Percentiles rank a stretch among this genome's conserved stretches.
Conservation (phyloP, 176 grass and related monocot species). For the Phragmites australis region DNA sequence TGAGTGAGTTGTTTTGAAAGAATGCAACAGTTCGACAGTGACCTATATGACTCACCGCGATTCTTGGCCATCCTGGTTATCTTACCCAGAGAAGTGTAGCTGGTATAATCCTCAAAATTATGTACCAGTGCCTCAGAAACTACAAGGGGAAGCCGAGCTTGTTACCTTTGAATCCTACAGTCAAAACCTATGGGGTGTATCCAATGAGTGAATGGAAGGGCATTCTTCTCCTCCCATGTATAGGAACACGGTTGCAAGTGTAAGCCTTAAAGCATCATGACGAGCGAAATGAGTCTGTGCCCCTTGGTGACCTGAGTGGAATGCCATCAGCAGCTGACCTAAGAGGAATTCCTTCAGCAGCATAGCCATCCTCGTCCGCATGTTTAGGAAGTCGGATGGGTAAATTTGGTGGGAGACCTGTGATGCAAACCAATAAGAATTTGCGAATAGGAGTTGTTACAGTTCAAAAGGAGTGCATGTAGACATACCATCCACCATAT, state of each 20-base stretch:
- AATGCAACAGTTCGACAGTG: conserved; percentile 15
- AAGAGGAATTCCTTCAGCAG: conserved; percentile 74
- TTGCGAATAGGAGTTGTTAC: conserved; percentile 2
- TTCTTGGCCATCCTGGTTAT: conserved; percentile 37
- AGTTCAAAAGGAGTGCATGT: conserved; percentile 4
- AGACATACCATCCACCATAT: conserved; percentile 78
- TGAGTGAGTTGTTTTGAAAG: conserved; percentile 15
- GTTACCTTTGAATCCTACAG: conserved; percentile 52
- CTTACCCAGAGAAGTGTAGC: conserved; percentile 49
- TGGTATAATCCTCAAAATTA: conserved; percentile 40
- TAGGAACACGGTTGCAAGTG: conserved; percentile 5
- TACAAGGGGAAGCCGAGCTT: conserved; percentile 43
- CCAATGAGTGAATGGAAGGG: conserved; percentile 32
- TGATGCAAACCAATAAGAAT: conserved; percentile 17
- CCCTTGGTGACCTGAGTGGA: conserved; percentile 77
- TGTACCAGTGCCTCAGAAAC: conserved; percentile 50
- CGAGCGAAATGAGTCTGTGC: conserved; percentile 42
- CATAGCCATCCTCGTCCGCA: conserved; percentile 58
- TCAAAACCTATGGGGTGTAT: conserved; percentile 48
- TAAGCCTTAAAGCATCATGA: conserved; percentile 29
- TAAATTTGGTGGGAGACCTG: conserved; percentile 50
- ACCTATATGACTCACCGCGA: background rate
- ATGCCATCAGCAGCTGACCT: conserved; percentile 71
- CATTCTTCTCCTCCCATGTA: conserved; percentile 32
- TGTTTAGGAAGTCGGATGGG: conserved; percentile 69